A percentile compares a stretch with the other conserved stretches of the same genome.
Conservation (phyloP, 148 eudicot genomes). For the Pharnaceum exiguum region DNA sequence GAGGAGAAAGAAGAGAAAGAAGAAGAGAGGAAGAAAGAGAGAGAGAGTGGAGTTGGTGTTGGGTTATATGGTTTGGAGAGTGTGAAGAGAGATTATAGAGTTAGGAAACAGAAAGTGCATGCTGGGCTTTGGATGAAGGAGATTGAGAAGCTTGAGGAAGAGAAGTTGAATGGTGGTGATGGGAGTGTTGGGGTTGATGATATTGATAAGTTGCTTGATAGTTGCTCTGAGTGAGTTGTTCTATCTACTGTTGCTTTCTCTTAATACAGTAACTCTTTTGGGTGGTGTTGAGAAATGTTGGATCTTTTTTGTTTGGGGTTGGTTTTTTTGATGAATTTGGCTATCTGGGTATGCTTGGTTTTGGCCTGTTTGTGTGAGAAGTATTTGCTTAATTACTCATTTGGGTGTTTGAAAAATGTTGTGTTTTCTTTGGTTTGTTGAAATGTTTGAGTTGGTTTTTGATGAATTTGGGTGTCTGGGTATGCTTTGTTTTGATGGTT, state of each 20-base stretch:
- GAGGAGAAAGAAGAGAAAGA: constrained; percentile 8
- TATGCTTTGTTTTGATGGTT: no score
- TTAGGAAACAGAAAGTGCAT: constrained; percentile 90
- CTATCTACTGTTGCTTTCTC: neutral
- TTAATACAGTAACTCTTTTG: neutral
- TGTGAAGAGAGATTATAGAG: constrained; percentile 73
- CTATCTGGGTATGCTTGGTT: neutral
- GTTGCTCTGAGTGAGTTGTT: constrained; percentile 70
- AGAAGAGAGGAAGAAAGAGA: constrained; percentile 6
- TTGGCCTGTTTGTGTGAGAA: neutral
- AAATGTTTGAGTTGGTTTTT: no score
- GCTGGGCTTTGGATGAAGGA: constrained; percentile 82
- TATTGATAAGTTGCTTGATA: constrained; percentile 73
- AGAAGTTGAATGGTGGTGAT: constrained; percentile 51
- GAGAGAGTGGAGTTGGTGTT: neutral
- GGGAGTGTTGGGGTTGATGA: no score
- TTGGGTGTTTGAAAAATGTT: no score
- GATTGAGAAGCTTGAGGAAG: constrained; percentile 77
- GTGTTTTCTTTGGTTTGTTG: no score
- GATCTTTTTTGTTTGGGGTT: neutral
- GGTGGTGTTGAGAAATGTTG: neutral
- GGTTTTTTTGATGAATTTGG: neutral
- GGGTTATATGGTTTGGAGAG: constrained; percentile 62
- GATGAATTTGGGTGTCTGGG: no score
- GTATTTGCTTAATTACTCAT: no score